Evolutionary conservation across 441 rosid species (phyloP).

Genomic region (Populus hybrid): DNA sequence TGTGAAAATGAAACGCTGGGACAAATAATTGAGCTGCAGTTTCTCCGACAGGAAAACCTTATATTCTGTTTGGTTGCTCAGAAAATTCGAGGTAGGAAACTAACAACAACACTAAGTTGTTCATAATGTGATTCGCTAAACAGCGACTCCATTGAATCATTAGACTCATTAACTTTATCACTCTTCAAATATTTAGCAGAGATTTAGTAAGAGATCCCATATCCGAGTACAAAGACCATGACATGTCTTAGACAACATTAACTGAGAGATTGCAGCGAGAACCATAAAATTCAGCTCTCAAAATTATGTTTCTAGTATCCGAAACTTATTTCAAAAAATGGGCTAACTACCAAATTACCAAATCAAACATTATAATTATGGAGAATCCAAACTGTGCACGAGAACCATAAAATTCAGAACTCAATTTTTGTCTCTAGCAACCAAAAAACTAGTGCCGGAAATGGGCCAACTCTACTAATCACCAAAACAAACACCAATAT

Average conservation of each 20-base stretch:
- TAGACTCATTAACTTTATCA: neutral
- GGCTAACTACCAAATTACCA: neutral
- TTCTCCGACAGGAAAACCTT: neutral
- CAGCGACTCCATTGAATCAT: neutral
- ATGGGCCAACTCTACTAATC: neutral
- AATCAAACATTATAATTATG: neutral
- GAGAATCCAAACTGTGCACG: neutral
- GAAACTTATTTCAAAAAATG: neutral
- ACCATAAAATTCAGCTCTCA: neutral
- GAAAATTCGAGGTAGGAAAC: neutral
- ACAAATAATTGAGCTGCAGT: neutral
- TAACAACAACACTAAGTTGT: neutral
- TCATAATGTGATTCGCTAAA: neutral
- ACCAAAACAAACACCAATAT: neutral
- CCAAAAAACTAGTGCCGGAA: neutral
- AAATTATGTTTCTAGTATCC: neutral
- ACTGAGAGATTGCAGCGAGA: neutral
- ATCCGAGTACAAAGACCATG: neutral
- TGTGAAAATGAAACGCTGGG: neutral
- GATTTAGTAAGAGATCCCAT: neutral
- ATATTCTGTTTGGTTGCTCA: constrained; percentile 3
- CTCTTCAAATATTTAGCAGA: neutral
- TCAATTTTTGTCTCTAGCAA: neutral
- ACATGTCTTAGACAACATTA: neutral
- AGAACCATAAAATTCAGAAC: neutral